Evolutionary conservation across 2,329 filamentous ascomycete genomes (phyloP).

Genomic region (Aspergillus novofumigatus): DNA sequence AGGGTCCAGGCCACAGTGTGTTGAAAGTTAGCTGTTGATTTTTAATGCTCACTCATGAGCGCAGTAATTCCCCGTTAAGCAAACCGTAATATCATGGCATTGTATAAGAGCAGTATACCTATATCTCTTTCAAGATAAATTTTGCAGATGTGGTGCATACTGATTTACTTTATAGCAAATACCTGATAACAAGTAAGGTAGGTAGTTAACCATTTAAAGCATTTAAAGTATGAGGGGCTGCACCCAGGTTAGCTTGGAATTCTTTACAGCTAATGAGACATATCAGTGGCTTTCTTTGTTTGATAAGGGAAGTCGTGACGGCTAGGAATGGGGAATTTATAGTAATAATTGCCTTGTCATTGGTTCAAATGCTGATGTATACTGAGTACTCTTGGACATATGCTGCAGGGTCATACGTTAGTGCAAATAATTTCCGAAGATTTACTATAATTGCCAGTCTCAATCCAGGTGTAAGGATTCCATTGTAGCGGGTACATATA

Average conservation of each 20-base stretch:
- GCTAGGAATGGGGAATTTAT: neutral
- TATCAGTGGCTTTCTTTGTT: neutral
- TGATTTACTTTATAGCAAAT: neutral
- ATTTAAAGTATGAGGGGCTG: neutral
- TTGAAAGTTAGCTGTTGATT: neutral
- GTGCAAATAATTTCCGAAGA: neutral
- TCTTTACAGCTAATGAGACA: neutral
- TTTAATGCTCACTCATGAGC: neutral
- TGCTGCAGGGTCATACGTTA: neutral
- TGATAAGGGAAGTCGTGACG: neutral
- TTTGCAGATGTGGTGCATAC: neutral
- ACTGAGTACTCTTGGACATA: neutral
- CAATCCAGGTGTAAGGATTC: neutral
- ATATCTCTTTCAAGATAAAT: neutral
- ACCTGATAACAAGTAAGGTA: neutral
- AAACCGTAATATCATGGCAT: neutral
- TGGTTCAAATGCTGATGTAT: neutral
- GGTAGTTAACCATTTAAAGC: neutral
- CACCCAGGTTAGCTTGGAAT: neutral
- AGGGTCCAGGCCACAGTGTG: neutral
- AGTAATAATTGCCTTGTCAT: neutral
- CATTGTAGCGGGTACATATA: neutral
- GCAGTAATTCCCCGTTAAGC: neutral
- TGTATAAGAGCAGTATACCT: neutral
- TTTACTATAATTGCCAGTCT: neutral